Conservation (phyloP, 1,284 basidiomycete species). For the Ganoderma meredithae region DNA sequence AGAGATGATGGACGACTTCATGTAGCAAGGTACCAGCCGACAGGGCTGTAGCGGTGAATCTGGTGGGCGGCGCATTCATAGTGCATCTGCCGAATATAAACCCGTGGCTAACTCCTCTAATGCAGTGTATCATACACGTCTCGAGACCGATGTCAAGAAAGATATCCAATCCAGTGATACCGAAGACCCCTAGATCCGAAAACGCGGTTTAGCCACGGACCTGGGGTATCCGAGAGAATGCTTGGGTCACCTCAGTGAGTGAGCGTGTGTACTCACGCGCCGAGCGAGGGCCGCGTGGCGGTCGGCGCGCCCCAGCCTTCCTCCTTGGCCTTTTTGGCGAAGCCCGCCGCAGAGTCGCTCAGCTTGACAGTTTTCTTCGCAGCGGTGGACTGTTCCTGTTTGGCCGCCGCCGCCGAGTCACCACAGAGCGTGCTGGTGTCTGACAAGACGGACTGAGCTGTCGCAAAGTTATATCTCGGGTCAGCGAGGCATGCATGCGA, state of each 20-base stretch:
- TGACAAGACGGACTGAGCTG: conserved; percentile 17
- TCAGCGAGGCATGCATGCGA: not conserved
- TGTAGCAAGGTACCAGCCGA: no score
- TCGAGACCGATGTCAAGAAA: not conserved
- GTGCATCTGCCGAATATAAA: not conserved
- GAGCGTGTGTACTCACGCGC: not conserved
- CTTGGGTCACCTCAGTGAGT: not conserved
- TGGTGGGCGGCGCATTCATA: not conserved
- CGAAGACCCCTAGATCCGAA: not conserved
- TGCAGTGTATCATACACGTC: not conserved
- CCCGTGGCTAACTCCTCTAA: not conserved
- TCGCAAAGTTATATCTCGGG: not conserved
- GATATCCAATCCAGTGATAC: not conserved
- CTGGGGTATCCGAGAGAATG: not conserved
- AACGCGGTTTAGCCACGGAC: not conserved
- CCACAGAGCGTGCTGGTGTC: conserved; percentile 13
- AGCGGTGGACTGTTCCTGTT: not conserved
- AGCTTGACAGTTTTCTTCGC: conserved; percentile 9
- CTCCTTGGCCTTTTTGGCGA: conserved; percentile 30
- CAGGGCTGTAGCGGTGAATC: not conserved
- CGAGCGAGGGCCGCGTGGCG: conserved; percentile 27
- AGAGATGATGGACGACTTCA: conserved; percentile 67
- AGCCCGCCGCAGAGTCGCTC: conserved; percentile 20
- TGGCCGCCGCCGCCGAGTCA: not conserved
- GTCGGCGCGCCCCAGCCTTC: conserved; percentile 30